phyloP scores from a whole-genome alignment of 108 stramenopile genomes.

The Mayamaea pseudoterrestris region DNA sequence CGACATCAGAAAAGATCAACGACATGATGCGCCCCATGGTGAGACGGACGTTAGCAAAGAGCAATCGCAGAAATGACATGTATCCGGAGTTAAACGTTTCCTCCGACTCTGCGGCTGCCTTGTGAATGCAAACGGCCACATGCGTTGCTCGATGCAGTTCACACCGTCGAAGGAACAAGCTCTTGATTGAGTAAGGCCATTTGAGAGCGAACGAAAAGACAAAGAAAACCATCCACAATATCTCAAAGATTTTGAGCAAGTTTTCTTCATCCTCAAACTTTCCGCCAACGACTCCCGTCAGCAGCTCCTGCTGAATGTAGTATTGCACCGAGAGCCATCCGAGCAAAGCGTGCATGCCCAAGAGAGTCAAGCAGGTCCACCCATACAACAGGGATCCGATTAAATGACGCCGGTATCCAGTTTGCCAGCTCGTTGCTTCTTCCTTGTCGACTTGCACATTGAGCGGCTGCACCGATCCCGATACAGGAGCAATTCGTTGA shows the following conservation, averaged over 20 bases:
- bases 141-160: slow-evolving; percentile 23
- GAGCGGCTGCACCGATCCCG: neutral
- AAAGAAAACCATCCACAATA: slow-evolving; percentile 20
- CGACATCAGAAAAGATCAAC: too few species aligned
- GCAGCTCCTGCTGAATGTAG: too few species aligned
- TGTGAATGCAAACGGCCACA: too few species aligned
- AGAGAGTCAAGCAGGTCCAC: slow-evolving; percentile 16
- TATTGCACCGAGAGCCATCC: neutral
- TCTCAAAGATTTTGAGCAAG: too few species aligned
- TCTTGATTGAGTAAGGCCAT: slow-evolving; percentile 17
- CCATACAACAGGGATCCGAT: slow-evolving; percentile 31
- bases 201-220: slow-evolving; percentile 2
- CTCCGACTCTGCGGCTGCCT: too few species aligned
- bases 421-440: slow-evolving; percentile 19
- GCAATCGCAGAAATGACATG: too few species aligned
- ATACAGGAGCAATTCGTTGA: slow-evolving; percentile 1
- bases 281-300: slow-evolving; percentile 7
- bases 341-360: slow-evolving; percentile 4
- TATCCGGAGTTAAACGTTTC: too few species aligned
- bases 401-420: slow-evolving; percentile 33
- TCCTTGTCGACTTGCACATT: too few species aligned
- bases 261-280: slow-evolving; percentile 32
- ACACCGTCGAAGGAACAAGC: slow-evolving; percentile 34
- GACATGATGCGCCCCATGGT: too few species aligned
- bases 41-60: too few species aligned